These are phyloP conservation scores for Ceratobasidium sp. DNA, from an alignment of 1,284 basidiomycete species.

Conservation along the genomic window DNA sequence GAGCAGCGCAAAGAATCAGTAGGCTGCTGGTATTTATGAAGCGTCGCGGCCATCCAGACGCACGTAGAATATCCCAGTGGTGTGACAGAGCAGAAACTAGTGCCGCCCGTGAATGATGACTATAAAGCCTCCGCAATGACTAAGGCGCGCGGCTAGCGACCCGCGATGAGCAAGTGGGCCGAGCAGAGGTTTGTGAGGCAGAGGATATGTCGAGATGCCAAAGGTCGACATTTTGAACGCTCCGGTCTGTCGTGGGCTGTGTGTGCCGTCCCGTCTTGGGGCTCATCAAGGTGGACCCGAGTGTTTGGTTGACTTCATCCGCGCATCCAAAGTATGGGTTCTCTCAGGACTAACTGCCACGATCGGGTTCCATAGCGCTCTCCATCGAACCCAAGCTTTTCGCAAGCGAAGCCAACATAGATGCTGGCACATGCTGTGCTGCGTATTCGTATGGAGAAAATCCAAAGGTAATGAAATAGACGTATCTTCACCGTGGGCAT, in stretches of 20 bases:
- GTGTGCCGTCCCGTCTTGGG: constrained; percentile 14
- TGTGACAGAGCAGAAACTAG: constrained; percentile 20
- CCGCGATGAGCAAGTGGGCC: background rate
- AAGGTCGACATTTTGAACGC: constrained; percentile 32
- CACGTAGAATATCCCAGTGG: constrained; percentile 32
- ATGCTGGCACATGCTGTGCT: background rate
- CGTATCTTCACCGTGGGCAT: background rate
- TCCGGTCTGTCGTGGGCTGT: constrained; percentile 31
- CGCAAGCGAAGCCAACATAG: constrained; percentile 24
- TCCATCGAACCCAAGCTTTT: constrained; percentile 17
- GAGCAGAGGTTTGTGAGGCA: constrained; percentile 7
- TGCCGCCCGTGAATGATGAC: background rate
- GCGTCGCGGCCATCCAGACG: constrained; percentile 35
- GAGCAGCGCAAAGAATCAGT: constrained; percentile 30
- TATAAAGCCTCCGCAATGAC: background rate
- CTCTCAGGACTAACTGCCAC: constrained; percentile 30
- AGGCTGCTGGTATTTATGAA: constrained; percentile 26
- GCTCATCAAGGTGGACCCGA: constrained; percentile 28
- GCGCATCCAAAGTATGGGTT: constrained; percentile 24
- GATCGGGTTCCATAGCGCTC: constrained; percentile 26
- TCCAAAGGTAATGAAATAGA: background rate
- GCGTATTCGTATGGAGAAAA: background rate
- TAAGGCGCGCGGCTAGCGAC: constrained; percentile 10
- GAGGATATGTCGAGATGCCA: constrained; percentile 14
- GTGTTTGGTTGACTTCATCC: background rate